Base-by-base conservation (phyloP, 306 rosid genomes). In the Quercus aquifolioides region DNA sequence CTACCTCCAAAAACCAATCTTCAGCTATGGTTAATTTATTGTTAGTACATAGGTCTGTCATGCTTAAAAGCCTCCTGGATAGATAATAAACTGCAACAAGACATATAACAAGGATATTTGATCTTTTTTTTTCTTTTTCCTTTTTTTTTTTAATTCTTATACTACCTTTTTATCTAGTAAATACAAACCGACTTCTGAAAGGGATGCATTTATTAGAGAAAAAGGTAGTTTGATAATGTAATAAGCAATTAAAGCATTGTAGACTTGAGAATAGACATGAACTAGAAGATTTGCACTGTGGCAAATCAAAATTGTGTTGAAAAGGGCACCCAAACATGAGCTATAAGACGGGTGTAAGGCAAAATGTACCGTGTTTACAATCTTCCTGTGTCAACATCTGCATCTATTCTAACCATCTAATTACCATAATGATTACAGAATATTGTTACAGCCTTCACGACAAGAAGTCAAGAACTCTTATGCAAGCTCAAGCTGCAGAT, bases 401-500 rank as follows among this genome's bases (percentile, higher is more conserved):
- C 78, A 84, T 80, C 71, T 35, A 67, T 67, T 33, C 51, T 64
- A 79, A 86, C 86, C 78, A 63, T 85, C 86, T 79, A 81, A 76
- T 4, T 58, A 67, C 80, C 83, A 64, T 11, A 52, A 68, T 71
- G 73, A 71, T 56, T 82, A 78, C 86, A 74, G 46, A 4, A 30
- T 75, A 58, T 79, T 59, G 84, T 63, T 82, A 79, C 85, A 88
- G 77, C 17, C 84, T 76, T 80, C 58, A 30, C 12, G 10, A 31
- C 62, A 60, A 26, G 77, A 74, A 69, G 68, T 74, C 78, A 72
- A 82, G 69, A 80, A 70, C 76, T 55, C 60, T 73, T 74, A 81
- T 83, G 72, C 43, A 84, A 30, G 79, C 82, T 69, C 84, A 67
- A 28, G 78, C 43, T 67, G 82, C 69, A 71, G 73, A 67, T 76